A percentile compares a stretch with the other conserved stretches of the same genome.
Conservation (phyloP, 345 rosid genomes). For the Salix udensis region DNA sequence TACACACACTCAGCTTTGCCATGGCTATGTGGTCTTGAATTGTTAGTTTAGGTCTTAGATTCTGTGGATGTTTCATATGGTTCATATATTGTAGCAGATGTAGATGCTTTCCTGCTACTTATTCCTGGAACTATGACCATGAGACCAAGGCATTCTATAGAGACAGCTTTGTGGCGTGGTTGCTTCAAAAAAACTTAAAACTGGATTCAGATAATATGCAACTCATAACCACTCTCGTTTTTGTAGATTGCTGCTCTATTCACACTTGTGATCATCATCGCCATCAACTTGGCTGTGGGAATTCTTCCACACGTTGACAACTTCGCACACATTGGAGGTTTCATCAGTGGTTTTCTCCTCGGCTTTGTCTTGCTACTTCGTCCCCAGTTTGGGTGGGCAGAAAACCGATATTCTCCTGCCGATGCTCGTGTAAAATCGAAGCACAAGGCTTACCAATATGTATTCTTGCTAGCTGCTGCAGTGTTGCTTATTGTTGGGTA, state of each 20-base stretch:
- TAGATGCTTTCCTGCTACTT: background rate
- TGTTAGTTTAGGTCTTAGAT: background rate
- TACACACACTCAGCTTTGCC: background rate
- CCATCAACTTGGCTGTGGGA: constrained; percentile 72
- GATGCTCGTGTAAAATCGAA: constrained; percentile 51
- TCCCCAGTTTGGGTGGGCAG: constrained; percentile 85
- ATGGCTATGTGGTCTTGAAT: background rate
- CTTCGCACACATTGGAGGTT: constrained; percentile 93
- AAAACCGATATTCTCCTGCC: constrained; percentile 43
- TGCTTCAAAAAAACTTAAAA: background rate
- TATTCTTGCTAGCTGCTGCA: constrained; percentile 39
- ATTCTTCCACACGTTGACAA: constrained; percentile 92
- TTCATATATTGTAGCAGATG: background rate
- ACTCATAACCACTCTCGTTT: background rate
- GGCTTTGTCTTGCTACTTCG: constrained; percentile 81
- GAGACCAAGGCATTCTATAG: background rate
- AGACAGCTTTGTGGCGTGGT: background rate
- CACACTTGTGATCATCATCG: constrained; percentile 56
- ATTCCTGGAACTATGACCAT: background rate
- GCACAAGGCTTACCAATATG: constrained; percentile 74
- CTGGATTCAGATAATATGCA: background rate
- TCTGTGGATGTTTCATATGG: background rate
- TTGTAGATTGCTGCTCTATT: constrained; percentile 75
- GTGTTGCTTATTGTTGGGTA: constrained; percentile 59
- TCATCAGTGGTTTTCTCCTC: constrained; percentile 63